Evolutionary conservation across 2,329 filamentous ascomycete species (phyloP).

Genomic region (Xylaria polymorpha): DNA sequence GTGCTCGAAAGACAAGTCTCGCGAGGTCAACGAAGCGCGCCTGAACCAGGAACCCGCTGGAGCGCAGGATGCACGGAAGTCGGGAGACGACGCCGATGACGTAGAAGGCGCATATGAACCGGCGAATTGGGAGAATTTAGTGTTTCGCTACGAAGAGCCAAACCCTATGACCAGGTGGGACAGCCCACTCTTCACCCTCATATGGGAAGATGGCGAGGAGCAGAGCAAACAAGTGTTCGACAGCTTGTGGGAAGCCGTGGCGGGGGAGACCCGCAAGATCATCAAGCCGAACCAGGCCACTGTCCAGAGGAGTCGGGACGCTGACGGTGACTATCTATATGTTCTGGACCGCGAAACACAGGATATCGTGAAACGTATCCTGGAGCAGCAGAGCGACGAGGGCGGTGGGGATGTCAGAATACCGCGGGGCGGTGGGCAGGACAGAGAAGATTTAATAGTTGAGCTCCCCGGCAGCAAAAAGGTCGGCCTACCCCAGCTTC

Average conservation of each 20-base stretch:
- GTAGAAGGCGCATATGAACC: constrained; percentile 64
- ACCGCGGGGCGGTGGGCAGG: constrained; percentile 47
- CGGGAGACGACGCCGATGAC: constrained; percentile 42
- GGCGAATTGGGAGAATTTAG: constrained; percentile 79
- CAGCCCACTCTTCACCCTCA: constrained; percentile 81
- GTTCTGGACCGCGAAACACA: constrained; percentile 83
- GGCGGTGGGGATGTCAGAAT: constrained; percentile 69
- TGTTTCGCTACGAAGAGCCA: constrained; percentile 87
- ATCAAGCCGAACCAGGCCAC: constrained; percentile 82
- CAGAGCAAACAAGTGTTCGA: constrained; percentile 68
- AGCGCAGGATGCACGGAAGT: constrained; percentile 22
- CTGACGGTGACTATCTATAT: constrained; percentile 80
- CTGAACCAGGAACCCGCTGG: constrained; percentile 52
- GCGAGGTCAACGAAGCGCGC: constrained; percentile 69
- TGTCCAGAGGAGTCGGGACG: constrained; percentile 70
- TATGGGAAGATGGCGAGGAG: constrained; percentile 78
- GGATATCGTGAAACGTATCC: constrained; percentile 76
- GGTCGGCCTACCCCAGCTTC: constrained; percentile 78
- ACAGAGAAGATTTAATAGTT: constrained; percentile 65
- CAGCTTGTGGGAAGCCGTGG: constrained; percentile 79
- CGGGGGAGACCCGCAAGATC: constrained; percentile 69
- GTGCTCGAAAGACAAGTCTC: constrained; percentile 63
- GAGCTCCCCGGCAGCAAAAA: constrained; percentile 72
- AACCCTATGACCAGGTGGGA: constrained; percentile 89
- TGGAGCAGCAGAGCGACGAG: constrained; percentile 76